These are phyloP conservation scores for Hypomyces perniciosus DNA, from an alignment of 2,329 filamentous ascomycete species.

Conservation along the genomic window DNA sequence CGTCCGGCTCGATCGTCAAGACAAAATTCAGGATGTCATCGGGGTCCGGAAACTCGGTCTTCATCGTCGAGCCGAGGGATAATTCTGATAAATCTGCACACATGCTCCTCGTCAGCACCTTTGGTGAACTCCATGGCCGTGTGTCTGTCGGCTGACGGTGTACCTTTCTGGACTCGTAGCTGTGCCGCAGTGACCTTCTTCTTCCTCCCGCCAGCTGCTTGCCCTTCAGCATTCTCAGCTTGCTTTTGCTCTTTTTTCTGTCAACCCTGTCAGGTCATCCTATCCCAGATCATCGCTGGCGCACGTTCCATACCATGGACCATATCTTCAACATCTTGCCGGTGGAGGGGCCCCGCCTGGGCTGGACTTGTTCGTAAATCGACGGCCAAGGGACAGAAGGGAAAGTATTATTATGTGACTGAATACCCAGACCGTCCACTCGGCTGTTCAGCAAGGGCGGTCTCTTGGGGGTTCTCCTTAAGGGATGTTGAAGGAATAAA, in stretches of 20 bases:
- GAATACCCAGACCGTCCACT: not conserved
- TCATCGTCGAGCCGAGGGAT: conserved; percentile 73
- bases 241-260: conserved; percentile 97
- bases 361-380: conserved; percentile 3
- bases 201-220: conserved; percentile 72
- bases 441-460: too few relatives aligned
- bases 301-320: conserved; percentile 70
- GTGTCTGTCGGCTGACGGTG: not conserved
- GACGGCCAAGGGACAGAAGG: conserved; percentile 4
- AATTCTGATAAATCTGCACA: conserved; percentile 70
- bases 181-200: conserved; percentile 98
- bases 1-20: conserved; percentile 76
- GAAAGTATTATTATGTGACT: not conserved
- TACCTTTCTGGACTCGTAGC: conserved; percentile 92
- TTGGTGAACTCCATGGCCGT: not conserved
- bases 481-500: not conserved
- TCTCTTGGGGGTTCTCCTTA: too few relatives aligned
- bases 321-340: conserved; percentile 95
- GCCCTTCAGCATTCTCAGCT: conserved; percentile 73
- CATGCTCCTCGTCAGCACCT: not conserved
- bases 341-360: conserved; percentile 14
- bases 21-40: conserved; percentile 83
- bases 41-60: conserved; percentile 71
- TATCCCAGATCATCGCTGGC: not conserved
- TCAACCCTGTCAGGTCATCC: conserved; percentile 17